Evolutionary conservation across 768 basidiomycete species (phyloP).

Genomic region (Psilocybe sp.): DNA sequence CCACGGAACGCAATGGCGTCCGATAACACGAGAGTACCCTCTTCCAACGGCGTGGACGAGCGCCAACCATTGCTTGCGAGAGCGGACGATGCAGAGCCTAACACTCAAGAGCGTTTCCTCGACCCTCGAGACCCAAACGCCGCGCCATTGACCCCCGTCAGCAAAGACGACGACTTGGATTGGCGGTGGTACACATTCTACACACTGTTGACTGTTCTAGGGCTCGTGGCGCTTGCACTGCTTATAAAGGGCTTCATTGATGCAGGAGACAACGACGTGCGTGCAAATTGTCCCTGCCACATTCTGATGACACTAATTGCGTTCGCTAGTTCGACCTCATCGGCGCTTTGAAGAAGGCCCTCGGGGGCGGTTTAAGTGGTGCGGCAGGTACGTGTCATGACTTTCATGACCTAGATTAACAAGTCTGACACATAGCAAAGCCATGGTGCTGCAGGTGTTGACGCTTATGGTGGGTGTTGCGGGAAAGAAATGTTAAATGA

Average conservation of each 20-base stretch:
- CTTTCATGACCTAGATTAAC: not conserved
- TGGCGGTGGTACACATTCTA: constrained; percentile 28
- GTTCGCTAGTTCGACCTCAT: constrained; percentile 72
- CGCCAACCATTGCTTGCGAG: constrained; percentile 20
- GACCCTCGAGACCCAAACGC: not conserved
- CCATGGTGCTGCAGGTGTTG: constrained; percentile 93
- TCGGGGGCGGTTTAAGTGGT: constrained; percentile 89
- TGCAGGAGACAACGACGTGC: constrained; percentile 62
- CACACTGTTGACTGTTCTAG: constrained; percentile 30
- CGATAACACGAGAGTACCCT: no score
- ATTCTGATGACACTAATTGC: not conserved
- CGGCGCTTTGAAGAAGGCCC: constrained; percentile 74
- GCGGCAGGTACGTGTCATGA: constrained; percentile 59
- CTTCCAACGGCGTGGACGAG: constrained; percentile 11
- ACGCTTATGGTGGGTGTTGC: constrained; percentile 62
- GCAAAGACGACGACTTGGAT: constrained; percentile 15
- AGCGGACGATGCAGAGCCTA: not conserved
- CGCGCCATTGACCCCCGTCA: not conserved
- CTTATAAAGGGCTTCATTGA: constrained; percentile 74
- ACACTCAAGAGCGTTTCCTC: constrained; percentile 3
- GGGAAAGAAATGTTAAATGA: not conserved
- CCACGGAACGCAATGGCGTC: no score
- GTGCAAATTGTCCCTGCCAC: constrained; percentile 16
- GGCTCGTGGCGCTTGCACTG: constrained; percentile 38
- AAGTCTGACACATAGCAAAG: constrained; percentile 29